Evolutionary conservation across 2,329 filamentous ascomycete species (phyloP), one percentile per base, ranked within the genome.

Genomic region (Teratosphaeria pseudoeucalypti): DNA sequence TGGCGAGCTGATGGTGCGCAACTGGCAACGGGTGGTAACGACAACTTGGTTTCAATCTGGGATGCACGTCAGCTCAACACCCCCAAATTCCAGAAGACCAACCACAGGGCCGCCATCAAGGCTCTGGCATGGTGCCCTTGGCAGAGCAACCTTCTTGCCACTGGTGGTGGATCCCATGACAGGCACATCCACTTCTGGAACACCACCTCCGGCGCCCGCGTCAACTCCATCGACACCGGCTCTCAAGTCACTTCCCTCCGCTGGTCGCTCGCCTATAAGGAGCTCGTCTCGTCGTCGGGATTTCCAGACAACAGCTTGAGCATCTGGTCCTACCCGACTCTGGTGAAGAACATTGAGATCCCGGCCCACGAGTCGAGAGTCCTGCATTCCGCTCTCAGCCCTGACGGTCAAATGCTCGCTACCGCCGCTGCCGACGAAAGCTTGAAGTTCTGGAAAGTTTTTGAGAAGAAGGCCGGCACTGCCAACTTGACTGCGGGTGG

Each of bases 121-220:
- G 94, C 94, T 61, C 85, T 99, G 54, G 89, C 91, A 64, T 99
- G 94, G 94, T 99, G 94, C 82, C 94, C 94, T 52, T 99, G 94
- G 94, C 94, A 96, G 79, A 86, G 90, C 76, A 97, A 96, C 81
- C 85, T 97, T 56, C 87, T 99, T 55, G 94, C 94, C 60, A 97
- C 94, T 52, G 94, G 94, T 60, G 94, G 94, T 71, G 94, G 94
- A 67, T 95, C 90, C 52, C 95, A 96, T 76, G 94, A 99, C 74
- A 89, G 91, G 68, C 89, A 96, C 78, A 99, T 99, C 76, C 94
- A 99, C 81, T 99, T 99, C 84, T 99, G 94, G 94, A 99, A 99
- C 83, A 95, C 92, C 54, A 97, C 94, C 26, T 96, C 92, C 4
- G 94, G 94, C 62, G 92, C 94, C 57, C 89, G 94, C 68, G 92